Evolutionary conservation across 208 protist species (phyloP).

Genomic region (Trichomonas tenax): DNA sequence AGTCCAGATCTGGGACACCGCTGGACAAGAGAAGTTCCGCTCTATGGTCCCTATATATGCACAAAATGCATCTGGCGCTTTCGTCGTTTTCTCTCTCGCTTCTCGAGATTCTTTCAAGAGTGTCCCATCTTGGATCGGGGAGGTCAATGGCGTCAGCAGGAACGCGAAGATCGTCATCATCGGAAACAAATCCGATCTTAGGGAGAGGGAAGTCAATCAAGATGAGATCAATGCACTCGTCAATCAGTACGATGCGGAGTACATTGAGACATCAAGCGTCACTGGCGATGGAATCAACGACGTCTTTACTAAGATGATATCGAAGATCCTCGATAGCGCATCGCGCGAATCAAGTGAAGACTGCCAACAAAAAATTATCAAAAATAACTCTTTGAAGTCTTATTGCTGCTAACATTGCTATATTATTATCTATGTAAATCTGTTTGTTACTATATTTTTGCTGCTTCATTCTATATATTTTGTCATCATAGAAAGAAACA

Average conservation of each 20-base stretch:
- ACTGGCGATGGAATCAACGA: neutral
- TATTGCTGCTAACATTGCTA: too few relatives aligned
- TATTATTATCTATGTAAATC: too few relatives aligned
- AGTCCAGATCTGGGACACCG: constrained; percentile 38
- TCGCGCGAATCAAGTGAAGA: too few relatives aligned
- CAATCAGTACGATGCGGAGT: neutral
- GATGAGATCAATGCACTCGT: neutral
- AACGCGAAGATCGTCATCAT: constrained; percentile 45
- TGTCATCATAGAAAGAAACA: too few relatives aligned
- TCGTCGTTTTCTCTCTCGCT: constrained; percentile 61
- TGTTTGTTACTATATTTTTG: too few relatives aligned
- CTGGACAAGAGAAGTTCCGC: constrained; percentile 72
- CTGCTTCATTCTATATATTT: too few relatives aligned
- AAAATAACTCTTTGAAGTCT: too few relatives aligned
- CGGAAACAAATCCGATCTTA: neutral
- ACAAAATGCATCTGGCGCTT: constrained; percentile 85
- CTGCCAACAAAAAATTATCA: too few relatives aligned
- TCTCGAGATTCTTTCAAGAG: constrained; percentile 45
- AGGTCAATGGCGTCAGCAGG: constrained; percentile 83
- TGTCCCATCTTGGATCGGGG: constrained; percentile 62
- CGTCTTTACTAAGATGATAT: neutral
- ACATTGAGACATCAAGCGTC: neutral
- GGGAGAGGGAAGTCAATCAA: neutral
- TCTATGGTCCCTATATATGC: constrained; percentile 69
- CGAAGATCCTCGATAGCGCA: too few relatives aligned